Base-by-base conservation (phyloP, 78 protist species). In the Dictyostelium purpureum region DNA sequence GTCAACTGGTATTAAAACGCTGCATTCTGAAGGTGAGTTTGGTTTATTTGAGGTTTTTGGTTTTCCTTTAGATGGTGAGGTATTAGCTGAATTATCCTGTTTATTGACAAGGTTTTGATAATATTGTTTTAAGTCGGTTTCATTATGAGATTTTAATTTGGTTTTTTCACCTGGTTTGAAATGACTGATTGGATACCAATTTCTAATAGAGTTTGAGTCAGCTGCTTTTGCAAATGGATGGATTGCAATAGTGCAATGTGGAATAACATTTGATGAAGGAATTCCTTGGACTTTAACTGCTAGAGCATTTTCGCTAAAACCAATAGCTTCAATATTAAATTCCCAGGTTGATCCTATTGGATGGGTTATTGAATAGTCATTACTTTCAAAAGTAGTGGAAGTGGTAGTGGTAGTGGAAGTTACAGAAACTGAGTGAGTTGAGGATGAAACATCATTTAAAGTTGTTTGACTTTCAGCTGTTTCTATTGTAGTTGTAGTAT, bases 191-290 rank as follows among this genome's bases (percentile, higher is more conserved):
- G 83, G 40, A 43, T 19, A 51, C 92, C 92, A 85, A 31, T 85
- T 51, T 16, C 37, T 70, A 35, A 85, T 85, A 7, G 26, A 14
- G 26, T 85, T 85, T 26, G 76, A 59, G 43, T 85, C 92, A 2
- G 59, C 70, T 73, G 92, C 81, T 45, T 70, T 59, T 0, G 51
- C 92, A 12, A n/a, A 21, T 73, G 92, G 92, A 73, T 85, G 92
- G 33, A 71, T 77, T 10, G 92, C 92, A 26, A 85, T 19, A 1
- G 92, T 85, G 33, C 78, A 52, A 77, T 85, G 92, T 12, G 56
- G 35, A 54, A 85, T 40, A 14, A 42, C 51, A 59, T 85, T 85
- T 1, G 33, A 16, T 14, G 92, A 40, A 42, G 74, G 78, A 10
- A 33, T 38, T 35, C 80, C 92, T 21, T 77, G 31, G 12, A 85